phyloP scores from a whole-genome alignment of 2,329 filamentous ascomycete species.

The Penicillium griseofulvum region DNA sequence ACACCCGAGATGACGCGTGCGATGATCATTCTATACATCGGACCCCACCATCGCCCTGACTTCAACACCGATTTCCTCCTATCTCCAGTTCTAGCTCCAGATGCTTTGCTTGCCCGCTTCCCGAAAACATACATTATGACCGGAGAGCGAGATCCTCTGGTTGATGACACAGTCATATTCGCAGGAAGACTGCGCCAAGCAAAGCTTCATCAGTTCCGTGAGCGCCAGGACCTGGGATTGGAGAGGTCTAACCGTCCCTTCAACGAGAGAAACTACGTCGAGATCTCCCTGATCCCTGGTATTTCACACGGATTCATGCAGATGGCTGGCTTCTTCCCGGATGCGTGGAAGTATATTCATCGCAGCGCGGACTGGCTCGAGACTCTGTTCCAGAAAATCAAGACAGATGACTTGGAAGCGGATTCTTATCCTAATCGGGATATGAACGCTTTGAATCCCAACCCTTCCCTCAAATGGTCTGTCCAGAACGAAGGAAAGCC shows the following conservation, averaged over 20 bases:
- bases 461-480: conserved; percentile 1
- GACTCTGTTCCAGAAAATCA: conserved; percentile 59
- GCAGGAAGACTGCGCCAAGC: conserved; percentile 82
- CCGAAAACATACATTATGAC: conserved; percentile 94
- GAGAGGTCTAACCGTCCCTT: conserved; percentile 58
- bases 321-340: conserved; percentile 82
- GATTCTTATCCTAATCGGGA: conserved; percentile 11
- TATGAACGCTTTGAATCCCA: not conserved
- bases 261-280: conserved; percentile 70
- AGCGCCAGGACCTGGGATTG: conserved; percentile 56
- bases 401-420: conserved; percentile 20
- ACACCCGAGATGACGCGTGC: conserved; percentile 98
- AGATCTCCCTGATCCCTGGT: conserved; percentile 81
- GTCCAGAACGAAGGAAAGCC: conserved; percentile 6
- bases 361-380: conserved; percentile 78
- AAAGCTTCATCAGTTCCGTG: conserved; percentile 58
- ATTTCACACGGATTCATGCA: conserved; percentile 93
- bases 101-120: conserved; percentile 77
- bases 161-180: conserved; percentile 96
- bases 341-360: conserved; percentile 84
- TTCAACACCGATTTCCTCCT: conserved; percentile 89
- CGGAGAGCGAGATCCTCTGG: conserved; percentile 89
- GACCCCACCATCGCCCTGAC: conserved; percentile 87
- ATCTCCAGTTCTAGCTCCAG: conserved; percentile 84
- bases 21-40: conserved; percentile 98